phyloP scores from a whole-genome alignment of 2,329 filamentous ascomycete genomes.

The Seiridium cupressi region DNA sequence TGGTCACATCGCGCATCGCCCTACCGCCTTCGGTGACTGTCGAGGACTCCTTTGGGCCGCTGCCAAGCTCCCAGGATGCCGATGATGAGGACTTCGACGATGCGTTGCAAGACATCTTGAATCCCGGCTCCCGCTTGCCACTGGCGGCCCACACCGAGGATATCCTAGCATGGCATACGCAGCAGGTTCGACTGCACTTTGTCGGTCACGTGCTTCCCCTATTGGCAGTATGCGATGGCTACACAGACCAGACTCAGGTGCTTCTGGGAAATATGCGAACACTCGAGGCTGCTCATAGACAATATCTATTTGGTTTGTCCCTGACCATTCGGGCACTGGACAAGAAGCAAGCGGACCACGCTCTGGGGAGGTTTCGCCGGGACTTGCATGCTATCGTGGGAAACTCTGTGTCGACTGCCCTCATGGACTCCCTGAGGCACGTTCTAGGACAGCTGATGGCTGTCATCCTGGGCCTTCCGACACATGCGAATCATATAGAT shows the following conservation, averaged over 20 bases:
- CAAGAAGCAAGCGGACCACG: conserved; percentile 32
- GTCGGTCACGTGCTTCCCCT: conserved; percentile 57
- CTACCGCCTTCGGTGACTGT: conserved; percentile 54
- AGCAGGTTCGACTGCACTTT: conserved; percentile 61
- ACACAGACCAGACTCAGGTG: conserved; percentile 43
- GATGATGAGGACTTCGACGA: conserved; percentile 45
- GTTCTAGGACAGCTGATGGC: conserved; percentile 54
- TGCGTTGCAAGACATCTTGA: conserved; percentile 52
- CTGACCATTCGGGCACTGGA: conserved; percentile 49
- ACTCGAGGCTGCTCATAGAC: conserved; percentile 57
- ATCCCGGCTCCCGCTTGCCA: conserved; percentile 45
- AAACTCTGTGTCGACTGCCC: conserved; percentile 56
- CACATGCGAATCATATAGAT: conserved; percentile 14
- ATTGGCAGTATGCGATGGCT: conserved; percentile 44
- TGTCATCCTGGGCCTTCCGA: conserved; percentile 40
- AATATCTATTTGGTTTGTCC: conserved; percentile 54
- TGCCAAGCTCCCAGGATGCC: conserved; percentile 39
- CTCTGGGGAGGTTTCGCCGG: conserved; percentile 51
- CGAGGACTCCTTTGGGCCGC: conserved; percentile 52
- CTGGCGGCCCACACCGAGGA: conserved; percentile 53
- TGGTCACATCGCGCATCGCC: conserved; percentile 55
- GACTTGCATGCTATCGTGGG: conserved; percentile 65
- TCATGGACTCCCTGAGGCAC: conserved; percentile 52
- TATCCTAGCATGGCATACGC: conserved; percentile 58
- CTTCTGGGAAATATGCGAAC: conserved; percentile 53